Percentiles rank a stretch among this genome's conserved stretches.
These are phyloP conservation scores for Pichia heedii DNA, from an alignment of 805 yeast genomes.

Conservation along the genomic window DNA sequence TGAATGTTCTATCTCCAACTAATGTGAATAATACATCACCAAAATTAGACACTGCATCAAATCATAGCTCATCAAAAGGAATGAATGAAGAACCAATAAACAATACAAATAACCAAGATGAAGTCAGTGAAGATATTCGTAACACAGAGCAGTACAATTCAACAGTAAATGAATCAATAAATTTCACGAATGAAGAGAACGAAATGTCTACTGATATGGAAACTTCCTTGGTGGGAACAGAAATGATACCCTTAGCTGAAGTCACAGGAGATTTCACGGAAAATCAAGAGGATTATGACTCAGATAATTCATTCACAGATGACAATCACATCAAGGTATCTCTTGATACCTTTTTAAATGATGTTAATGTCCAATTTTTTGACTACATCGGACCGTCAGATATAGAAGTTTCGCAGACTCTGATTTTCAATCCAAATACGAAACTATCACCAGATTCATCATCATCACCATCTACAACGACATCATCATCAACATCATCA, in stretches of 20 bases:
- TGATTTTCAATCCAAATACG: constrained; percentile 4
- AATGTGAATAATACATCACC: too few relatives aligned
- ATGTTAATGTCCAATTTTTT: constrained; percentile 25
- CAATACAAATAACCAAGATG: too few relatives aligned
- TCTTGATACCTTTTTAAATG: constrained; percentile 20
- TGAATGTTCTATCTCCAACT: too few relatives aligned
- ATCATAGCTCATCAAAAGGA: too few relatives aligned
- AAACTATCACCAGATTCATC: not conserved
- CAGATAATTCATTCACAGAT: constrained; percentile 18
- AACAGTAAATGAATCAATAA: not conserved
- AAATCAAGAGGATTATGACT: constrained; percentile 15
- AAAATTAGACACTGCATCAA: too few relatives aligned
- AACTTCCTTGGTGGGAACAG: constrained; percentile 17
- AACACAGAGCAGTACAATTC: too few relatives aligned
- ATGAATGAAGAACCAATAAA: too few relatives aligned
- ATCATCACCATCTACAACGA: constrained; percentile 1
- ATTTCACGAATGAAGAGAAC: not conserved
- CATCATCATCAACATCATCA: constrained; percentile 6
- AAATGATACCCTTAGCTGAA: constrained; percentile 25
- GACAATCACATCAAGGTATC: constrained; percentile 23
- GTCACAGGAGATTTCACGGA: constrained; percentile 18
- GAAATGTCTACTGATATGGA: constrained; percentile 5
- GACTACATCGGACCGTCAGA: constrained; percentile 26
- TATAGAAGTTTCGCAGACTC: constrained; percentile 12
- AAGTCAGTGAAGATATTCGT: too few relatives aligned